A percentile compares a stretch with the other conserved stretches of the same genome.
Conservation (phyloP, 2,329 filamentous ascomycete genomes). For the Colletotrichum cordylinicola region DNA sequence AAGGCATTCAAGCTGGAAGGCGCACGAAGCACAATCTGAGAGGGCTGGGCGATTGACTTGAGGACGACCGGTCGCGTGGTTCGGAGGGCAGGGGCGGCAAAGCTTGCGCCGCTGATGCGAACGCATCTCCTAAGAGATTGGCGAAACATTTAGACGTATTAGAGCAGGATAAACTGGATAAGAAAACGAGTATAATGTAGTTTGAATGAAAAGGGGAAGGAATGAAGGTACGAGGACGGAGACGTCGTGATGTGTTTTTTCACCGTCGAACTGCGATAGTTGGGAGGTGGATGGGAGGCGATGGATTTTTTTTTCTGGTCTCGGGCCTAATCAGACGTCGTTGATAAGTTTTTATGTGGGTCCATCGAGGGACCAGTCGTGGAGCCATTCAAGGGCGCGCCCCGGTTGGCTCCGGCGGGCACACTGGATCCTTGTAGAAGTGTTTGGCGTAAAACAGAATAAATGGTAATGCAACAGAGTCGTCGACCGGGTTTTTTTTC, state of each 20-base stretch:
- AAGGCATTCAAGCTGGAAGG: conserved; percentile 9
- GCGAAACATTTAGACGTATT: conserved; percentile 23
- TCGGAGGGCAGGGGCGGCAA: conserved; percentile 11
- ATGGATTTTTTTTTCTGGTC: conserved; percentile 15
- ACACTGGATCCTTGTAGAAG: neutral
- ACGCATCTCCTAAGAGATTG: conserved; percentile 44
- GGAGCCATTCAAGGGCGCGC: neutral
- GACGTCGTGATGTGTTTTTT: conserved; percentile 6
- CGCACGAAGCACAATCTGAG: neutral
- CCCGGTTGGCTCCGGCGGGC: neutral
- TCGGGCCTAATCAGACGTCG: conserved; percentile 5
- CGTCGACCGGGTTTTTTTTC: neutral
- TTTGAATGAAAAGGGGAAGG: neutral
- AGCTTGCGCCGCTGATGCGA: conserved; percentile 34
- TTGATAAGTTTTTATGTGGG: neutral
- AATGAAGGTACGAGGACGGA: neutral
- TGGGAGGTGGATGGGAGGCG: conserved; percentile 25
- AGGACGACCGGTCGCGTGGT: conserved; percentile 15
- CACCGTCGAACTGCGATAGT: neutral
- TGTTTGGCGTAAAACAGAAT: neutral
- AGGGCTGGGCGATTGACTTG: conserved; percentile 13
- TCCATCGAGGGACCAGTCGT: neutral
- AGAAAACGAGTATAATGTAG: neutral
- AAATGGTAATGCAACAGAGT: neutral
- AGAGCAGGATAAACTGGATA: neutral